Evolutionary conservation across 192 early-diverging fungal species (phyloP), one percentile per base, ranked within the genome.

Genomic region (Podila epicladia): DNA sequence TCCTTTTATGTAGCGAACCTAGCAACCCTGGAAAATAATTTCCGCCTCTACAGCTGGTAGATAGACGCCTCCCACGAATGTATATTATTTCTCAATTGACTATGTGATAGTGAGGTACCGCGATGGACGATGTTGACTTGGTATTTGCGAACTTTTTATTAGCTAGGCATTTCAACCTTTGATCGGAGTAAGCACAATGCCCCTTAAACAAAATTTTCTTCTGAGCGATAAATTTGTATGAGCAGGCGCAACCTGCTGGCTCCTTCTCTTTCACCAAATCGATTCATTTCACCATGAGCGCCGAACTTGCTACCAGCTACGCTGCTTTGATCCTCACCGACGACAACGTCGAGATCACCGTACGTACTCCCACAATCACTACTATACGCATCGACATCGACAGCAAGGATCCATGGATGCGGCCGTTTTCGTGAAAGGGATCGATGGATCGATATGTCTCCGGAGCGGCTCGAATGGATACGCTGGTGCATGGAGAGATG

Each of bases 301-400:
- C 92, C 79, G 95, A 99, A 88, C 89, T 92, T 75, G 97, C 97
- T 83, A 90, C 94, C 87, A 92, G 92, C 62, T 98, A 98, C 92
- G 95, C 98, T 73, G 91, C 98, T 57, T 94, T 99, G 78, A 98
- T 98, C 92, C 97, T 99, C 84, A 89, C 95, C 87, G 98, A 99
- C 86, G 98, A 98, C 86, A 93, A 95, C 82, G 86, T 97, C 85
- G 96, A 93, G 75, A 95, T 99, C 91, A 96, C 96, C 77, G 97
- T 98, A 62, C 62, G 53, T 59, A 28, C 53, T 24, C 17, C 57
- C n/a, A n/a, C 50, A 6, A 32, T 15, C 33, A 38, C n/a, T 12
- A 35, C 48, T 29, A 5, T 29, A n/a, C 48, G 11, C 22, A 65
- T 32, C 38, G 61, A 61, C 49, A 58, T 61, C 45, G 58, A 45